These are phyloP conservation scores for Colletotrichum magnum DNA, from an alignment of 2,329 filamentous ascomycete species.

Conservation along the genomic window DNA sequence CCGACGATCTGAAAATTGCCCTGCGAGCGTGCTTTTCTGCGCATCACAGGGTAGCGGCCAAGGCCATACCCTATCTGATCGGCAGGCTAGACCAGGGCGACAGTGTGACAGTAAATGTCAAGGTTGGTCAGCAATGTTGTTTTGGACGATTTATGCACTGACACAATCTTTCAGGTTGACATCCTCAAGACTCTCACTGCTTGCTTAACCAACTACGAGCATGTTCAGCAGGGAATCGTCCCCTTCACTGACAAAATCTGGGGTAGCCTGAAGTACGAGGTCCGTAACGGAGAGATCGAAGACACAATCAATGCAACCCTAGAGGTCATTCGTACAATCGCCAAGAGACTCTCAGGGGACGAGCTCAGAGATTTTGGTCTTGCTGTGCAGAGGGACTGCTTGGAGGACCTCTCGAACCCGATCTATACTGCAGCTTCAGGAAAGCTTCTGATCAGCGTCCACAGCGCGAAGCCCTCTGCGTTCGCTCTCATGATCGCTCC, in stretches of 20 bases:
- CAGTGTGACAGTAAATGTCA: constrained; percentile 70
- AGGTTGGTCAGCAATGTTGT: constrained; percentile 53
- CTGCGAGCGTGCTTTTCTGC: constrained; percentile 69
- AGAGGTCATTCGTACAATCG: constrained; percentile 66
- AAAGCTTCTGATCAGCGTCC: constrained; percentile 64
- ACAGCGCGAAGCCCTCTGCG: constrained; percentile 62
- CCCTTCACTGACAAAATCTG: constrained; percentile 68
- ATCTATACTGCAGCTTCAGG: constrained; percentile 68
- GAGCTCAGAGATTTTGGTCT: constrained; percentile 62
- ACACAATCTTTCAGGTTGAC: constrained; percentile 57
- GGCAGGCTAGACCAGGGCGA: constrained; percentile 72
- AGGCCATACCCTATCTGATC: constrained; percentile 67
- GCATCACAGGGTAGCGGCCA: constrained; percentile 59
- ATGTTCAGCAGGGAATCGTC: constrained; percentile 61
- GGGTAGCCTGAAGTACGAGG: constrained; percentile 74
- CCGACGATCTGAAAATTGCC: constrained; percentile 68
- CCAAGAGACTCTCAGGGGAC: constrained; percentile 60
- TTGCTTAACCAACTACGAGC: constrained; percentile 64
- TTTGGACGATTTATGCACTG: background rate
- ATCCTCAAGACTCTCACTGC: constrained; percentile 69
- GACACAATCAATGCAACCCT: constrained; percentile 71
- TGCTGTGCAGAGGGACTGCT: constrained; percentile 66
- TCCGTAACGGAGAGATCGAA: constrained; percentile 72
- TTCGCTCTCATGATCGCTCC: constrained; percentile 64
- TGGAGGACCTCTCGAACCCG: constrained; percentile 66